phyloP scores from a whole-genome alignment of 192 early-diverging fungal genomes.

The Linnemannia schmuckeri region DNA sequence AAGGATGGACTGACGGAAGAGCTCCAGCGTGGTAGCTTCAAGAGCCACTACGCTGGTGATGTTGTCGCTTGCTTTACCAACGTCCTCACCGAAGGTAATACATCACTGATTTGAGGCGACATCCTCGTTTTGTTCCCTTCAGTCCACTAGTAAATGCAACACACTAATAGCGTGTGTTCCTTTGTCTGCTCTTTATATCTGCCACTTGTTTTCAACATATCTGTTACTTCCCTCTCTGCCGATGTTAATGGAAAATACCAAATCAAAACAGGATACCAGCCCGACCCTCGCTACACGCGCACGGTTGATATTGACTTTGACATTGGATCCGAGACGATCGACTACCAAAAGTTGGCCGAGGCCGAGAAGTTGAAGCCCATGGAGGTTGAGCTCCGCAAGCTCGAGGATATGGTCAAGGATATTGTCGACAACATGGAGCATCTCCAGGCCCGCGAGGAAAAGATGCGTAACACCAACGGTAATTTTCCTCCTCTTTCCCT shows the following conservation, averaged over 20 bases:
- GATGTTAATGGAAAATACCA: background rate
- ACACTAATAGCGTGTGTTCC: no score
- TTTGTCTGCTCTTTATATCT: background rate
- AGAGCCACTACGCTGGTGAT: conserved; percentile 87
- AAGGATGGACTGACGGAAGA: conserved; percentile 74
- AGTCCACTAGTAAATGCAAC: no score
- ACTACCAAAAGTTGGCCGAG: conserved; percentile 74
- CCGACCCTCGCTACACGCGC: conserved; percentile 67
- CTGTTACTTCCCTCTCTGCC: background rate
- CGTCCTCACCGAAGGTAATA: conserved; percentile 68
- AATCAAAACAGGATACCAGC: conserved; percentile 57
- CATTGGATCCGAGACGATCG: conserved; percentile 88
- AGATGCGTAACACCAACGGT: conserved; percentile 92
- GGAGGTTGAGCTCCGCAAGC: conserved; percentile 86
- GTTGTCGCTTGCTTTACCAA: conserved; percentile 91
- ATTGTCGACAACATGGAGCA: conserved; percentile 89
- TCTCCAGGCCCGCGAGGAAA: conserved; percentile 84
- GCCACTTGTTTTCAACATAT: no score
- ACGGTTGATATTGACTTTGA: conserved; percentile 85
- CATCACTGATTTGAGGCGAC: conserved; percentile 13
- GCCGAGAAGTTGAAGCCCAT: conserved; percentile 91
- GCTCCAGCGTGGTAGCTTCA: conserved; percentile 76
- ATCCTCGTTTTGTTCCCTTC: background rate
- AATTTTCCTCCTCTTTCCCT: background rate
- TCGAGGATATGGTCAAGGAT: conserved; percentile 83